A percentile compares a stretch with the other conserved stretches of the same genome.
phyloP scores from a whole-genome alignment of 495 filamentous ascomycete species.

The Penicillium flavigenum region DNA sequence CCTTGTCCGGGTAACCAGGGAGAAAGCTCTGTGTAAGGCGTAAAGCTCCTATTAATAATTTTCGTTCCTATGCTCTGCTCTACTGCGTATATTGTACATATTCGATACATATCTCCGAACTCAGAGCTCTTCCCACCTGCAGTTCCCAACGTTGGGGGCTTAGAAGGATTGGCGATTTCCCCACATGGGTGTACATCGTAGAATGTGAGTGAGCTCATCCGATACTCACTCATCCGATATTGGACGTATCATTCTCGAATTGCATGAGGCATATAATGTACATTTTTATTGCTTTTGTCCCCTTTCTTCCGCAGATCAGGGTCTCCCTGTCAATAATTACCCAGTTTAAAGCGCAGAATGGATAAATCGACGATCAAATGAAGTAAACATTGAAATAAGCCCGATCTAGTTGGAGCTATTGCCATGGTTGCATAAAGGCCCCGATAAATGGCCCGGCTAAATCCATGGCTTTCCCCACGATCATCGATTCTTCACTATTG shows the following conservation, averaged over 20 bases:
- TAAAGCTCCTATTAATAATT: constrained; percentile 12
- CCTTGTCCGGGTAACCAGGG: constrained; percentile 3
- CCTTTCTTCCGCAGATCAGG: constrained; percentile 1
- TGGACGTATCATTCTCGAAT: constrained; percentile 1
- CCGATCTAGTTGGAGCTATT: constrained; percentile 4
- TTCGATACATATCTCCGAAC: not conserved
- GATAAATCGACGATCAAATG: not conserved
- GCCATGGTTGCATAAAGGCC: constrained; percentile 1
- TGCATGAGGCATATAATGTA: constrained; percentile 8
- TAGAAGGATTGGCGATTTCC: constrained; percentile 4
- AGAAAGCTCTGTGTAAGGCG: constrained; percentile 2
- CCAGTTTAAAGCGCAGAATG: not conserved
- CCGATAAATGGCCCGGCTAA: not conserved
- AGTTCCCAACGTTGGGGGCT: constrained; percentile 16
- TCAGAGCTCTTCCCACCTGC: not conserved
- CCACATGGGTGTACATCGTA: not conserved
- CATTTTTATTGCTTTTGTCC: constrained; percentile 2
- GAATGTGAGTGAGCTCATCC: constrained; percentile 5
- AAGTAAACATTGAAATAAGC: constrained; percentile 1
- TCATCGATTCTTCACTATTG: not conserved
- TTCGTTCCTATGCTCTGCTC: not conserved
- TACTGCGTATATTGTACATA: constrained; percentile 4
- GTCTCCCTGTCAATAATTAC: not conserved
- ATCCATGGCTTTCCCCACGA: constrained; percentile 13
- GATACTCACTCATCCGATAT: no score